Conservation (phyloP, 2,329 filamentous ascomycete species). For the Capronia coronata region DNA sequence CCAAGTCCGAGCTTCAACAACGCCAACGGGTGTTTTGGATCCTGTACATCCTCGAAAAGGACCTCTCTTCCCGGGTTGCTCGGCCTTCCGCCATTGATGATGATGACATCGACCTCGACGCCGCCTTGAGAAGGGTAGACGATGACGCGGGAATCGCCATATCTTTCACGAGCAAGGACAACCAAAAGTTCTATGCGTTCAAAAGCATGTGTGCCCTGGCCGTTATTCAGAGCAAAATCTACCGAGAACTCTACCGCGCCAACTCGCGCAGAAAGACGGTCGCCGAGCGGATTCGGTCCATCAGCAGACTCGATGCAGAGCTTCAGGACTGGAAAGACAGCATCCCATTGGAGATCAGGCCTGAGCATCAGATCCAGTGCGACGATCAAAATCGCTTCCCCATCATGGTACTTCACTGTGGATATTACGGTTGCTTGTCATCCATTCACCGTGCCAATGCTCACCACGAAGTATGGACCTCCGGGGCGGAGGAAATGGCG, state of each 20-base stretch:
- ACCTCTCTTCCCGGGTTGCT: conserved; percentile 8
- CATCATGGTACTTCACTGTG: conserved; percentile 10
- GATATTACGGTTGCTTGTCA: conserved; percentile 14
- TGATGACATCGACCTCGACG: conserved; percentile 6
- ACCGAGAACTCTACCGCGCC: conserved; percentile 9
- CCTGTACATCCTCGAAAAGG: conserved; percentile 14
- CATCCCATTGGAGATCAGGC: conserved; percentile 8
- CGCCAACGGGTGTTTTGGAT: conserved; percentile 19
- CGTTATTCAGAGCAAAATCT: conserved; percentile 9
- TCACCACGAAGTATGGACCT: conserved; percentile 13
- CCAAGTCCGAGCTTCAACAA: conserved; percentile 9
- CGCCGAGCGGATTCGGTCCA: conserved; percentile 8
- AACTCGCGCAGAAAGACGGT: conserved; percentile 6
- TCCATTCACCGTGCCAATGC: conserved; percentile 12
- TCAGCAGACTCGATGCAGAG: conserved; percentile 15
- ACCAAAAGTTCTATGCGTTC: conserved; percentile 12
- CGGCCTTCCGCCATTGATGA: conserved; percentile 16
- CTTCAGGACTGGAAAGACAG: conserved; percentile 18
- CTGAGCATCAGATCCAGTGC: conserved; percentile 10
- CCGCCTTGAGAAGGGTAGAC: background rate
- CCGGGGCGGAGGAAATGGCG: conserved; percentile 3
- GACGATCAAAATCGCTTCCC: conserved; percentile 3
- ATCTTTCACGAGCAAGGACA: background rate
- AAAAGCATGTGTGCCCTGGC: conserved; percentile 9
- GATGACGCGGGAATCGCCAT: conserved; percentile 4